Percentiles rank a stretch among this genome's conserved stretches.
phyloP scores from a whole-genome alignment of 179 eudicot species.

The Silene noctiflora region DNA sequence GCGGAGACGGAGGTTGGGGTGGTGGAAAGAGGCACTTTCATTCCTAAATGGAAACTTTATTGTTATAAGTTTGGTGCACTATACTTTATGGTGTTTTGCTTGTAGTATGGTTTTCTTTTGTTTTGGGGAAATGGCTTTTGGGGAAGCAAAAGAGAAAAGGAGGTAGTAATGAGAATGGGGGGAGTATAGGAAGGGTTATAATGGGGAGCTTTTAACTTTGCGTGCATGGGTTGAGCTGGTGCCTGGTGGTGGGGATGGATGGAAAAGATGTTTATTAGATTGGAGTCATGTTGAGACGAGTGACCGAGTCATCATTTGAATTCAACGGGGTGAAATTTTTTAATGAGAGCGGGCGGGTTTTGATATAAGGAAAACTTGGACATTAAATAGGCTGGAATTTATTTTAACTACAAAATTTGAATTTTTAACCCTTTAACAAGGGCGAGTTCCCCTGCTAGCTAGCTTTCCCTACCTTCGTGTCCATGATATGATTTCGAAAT shows the following conservation, averaged over 20 bases:
- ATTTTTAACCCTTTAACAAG: too few species aligned
- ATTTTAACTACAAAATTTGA: too few species aligned
- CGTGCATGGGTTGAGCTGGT: constrained; percentile 1
- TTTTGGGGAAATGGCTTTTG: background rate
- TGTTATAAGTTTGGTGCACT: too few species aligned
- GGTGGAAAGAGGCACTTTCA: constrained; percentile 69
- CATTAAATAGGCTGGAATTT: too few species aligned
- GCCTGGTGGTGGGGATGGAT: background rate
- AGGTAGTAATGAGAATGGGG: background rate
- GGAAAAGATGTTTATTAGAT: background rate
- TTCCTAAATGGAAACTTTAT: constrained; percentile 25
- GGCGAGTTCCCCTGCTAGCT: too few species aligned
- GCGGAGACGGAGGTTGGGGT: constrained; percentile 32
- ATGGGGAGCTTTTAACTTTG: background rate
- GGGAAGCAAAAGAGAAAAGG: constrained; percentile 5
- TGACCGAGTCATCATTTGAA: too few species aligned
- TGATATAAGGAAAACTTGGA: too few species aligned
- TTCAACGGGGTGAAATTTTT: too few species aligned
- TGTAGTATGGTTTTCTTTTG: constrained; percentile 4
- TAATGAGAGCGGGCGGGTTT: too few species aligned
- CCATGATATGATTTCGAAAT: too few species aligned
- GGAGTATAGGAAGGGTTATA: background rate
- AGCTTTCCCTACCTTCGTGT: too few species aligned
- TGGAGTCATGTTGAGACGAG: too few species aligned
- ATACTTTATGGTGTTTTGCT: background rate